Conservation (phyloP, 2,329 filamentous ascomycete genomes). For the Alternaria conjuncta region DNA sequence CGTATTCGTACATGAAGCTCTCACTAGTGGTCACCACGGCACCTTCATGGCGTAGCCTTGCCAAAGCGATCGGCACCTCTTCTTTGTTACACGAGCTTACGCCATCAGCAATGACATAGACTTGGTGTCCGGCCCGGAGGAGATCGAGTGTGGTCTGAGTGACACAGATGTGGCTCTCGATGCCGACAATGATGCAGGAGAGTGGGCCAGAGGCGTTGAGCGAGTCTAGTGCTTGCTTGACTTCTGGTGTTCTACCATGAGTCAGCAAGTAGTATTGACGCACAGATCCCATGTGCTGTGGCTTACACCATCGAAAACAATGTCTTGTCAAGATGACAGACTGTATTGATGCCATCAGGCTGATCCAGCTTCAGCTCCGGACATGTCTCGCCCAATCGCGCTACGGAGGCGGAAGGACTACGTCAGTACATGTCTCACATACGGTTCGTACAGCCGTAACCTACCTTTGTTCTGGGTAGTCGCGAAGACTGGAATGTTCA, state of each 20-base stretch:
- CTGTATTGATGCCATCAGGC: conserved; percentile 58
- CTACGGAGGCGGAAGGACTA: conserved; percentile 18
- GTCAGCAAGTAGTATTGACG: background rate
- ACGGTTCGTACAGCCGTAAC: background rate
- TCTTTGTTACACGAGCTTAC: conserved; percentile 86
- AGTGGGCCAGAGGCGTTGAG: conserved; percentile 37
- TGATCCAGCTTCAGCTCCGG: conserved; percentile 67
- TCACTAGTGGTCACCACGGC: conserved; percentile 85
- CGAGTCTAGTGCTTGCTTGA: conserved; percentile 57
- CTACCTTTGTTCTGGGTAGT: conserved; percentile 77
- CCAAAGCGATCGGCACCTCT: conserved; percentile 81
- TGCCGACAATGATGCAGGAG: conserved; percentile 79
- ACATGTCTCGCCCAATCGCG: conserved; percentile 81
- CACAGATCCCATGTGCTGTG: background rate
- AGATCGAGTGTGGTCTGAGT: conserved; percentile 86
- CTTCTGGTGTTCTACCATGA: conserved; percentile 62
- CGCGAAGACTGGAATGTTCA: conserved; percentile 79
- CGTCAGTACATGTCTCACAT: background rate
- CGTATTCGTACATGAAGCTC: conserved; percentile 85
- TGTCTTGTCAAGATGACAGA: conserved; percentile 79
- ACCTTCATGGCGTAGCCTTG: conserved; percentile 75
- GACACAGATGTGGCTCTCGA: conserved; percentile 93
- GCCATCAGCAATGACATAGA: conserved; percentile 87
- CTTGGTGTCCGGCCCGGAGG: conserved; percentile 73
- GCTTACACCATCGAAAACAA: conserved; percentile 79